Percentiles rank a stretch among this genome's conserved stretches.
Evolutionary conservation across 371 early-diverging fungal species (phyloP).

Genomic region (Zancudomyces culisetae): DNA sequence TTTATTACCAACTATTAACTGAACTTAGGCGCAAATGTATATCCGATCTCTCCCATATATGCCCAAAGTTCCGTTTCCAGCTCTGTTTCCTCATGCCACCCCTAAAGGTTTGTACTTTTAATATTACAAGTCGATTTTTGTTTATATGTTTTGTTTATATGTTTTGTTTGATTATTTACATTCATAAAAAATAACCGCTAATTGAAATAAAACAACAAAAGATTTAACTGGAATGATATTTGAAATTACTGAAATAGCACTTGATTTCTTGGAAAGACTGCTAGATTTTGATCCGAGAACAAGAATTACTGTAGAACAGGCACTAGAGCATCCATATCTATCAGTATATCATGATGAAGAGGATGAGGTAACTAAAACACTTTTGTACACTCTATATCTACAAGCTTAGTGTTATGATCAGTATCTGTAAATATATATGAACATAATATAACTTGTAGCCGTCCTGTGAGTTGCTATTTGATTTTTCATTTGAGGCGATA

Average conservation of each 20-base stretch:
- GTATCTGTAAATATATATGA: not conserved
- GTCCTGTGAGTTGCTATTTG: slow-evolving; percentile 47
- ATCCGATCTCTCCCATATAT: slow-evolving; percentile 75
- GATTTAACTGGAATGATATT: too few species aligned
- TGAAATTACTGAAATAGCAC: too few species aligned
- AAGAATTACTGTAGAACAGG: slow-evolving; percentile 83
- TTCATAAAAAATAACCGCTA: too few species aligned
- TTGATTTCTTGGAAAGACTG: slow-evolving; percentile 76
- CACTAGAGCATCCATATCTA: slow-evolving; percentile 81
- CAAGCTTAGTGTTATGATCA: not conserved
- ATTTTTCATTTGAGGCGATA: slow-evolving; percentile 80
- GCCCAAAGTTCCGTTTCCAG: slow-evolving; percentile 71
- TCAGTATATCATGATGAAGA: slow-evolving; percentile 64
- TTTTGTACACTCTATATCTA: slow-evolving; percentile 23
- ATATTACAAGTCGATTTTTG: not conserved
- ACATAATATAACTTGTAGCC: slow-evolving; percentile 20
- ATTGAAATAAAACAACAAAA: too few species aligned
- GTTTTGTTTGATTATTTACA: not conserved
- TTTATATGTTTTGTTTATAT: not conserved
- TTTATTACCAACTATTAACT: not conserved
- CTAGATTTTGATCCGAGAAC: slow-evolving; percentile 87
- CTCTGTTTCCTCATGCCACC: slow-evolving; percentile 53
- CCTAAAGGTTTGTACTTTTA: slow-evolving; percentile 21
- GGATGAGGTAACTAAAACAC: slow-evolving; percentile 65
- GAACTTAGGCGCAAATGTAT: slow-evolving; percentile 73